These are phyloP conservation scores for Chalciporus pseudorubinellus DNA, from an alignment of 768 basidiomycete genomes.

Conservation along the genomic window DNA sequence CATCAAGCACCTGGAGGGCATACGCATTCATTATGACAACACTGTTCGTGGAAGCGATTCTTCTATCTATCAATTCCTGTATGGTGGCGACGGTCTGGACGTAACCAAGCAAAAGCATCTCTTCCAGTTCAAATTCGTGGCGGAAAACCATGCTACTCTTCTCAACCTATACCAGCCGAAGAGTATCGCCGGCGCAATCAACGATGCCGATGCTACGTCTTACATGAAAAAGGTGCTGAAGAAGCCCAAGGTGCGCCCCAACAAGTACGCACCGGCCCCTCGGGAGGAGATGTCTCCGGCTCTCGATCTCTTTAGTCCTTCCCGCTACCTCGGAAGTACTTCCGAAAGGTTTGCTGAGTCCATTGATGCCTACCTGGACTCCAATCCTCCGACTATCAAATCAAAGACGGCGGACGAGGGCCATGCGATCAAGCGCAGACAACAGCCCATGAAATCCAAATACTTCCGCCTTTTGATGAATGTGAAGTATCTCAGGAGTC, in stretches of 20 bases:
- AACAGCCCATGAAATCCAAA: constrained; percentile 44
- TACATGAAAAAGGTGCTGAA: constrained; percentile 94
- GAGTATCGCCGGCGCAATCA: constrained; percentile 53
- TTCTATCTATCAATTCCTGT: constrained; percentile 92
- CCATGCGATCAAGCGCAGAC: constrained; percentile 43
- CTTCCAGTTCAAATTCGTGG: constrained; percentile 90
- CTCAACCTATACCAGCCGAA: constrained; percentile 68
- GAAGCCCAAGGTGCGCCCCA: constrained; percentile 48
- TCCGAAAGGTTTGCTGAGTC: constrained; percentile 88
- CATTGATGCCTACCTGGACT: constrained; percentile 73
- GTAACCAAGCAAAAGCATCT: constrained; percentile 97
- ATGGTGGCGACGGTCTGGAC: constrained; percentile 95
- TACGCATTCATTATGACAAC: constrained; percentile 96
- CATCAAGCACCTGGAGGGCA: constrained; percentile 97
- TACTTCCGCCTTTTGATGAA: constrained; percentile 84
- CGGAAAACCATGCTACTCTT: constrained; percentile 78
- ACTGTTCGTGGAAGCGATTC: constrained; percentile 95
- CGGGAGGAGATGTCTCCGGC: constrained; percentile 67
- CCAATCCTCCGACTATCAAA: constrained; percentile 60
- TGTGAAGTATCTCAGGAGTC: constrained; percentile 87
- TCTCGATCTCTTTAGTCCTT: constrained; percentile 75
- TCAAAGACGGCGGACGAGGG: constrained; percentile 39
- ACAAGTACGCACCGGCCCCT: constrained; percentile 43
- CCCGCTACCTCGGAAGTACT: constrained; percentile 79
- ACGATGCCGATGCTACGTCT: constrained; percentile 61